A percentile compares a stretch with the other conserved stretches of the same genome.
Conservation (phyloP, 202 grass and related monocot genomes). For the Miscanthus sacchariflorus region DNA sequence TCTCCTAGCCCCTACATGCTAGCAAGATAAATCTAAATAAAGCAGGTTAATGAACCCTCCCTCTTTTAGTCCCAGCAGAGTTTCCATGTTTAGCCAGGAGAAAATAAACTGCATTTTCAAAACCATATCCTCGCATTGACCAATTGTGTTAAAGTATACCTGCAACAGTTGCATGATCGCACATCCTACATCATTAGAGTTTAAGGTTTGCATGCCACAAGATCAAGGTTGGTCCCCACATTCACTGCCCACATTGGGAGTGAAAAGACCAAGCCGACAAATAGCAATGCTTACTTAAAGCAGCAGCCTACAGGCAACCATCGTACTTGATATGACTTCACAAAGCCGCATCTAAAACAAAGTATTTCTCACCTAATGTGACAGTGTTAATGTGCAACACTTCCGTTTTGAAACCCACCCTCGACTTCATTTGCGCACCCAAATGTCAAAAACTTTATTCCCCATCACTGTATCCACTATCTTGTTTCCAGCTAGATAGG, state of each 20-base stretch:
- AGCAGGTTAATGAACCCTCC: background rate
- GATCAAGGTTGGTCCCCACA: background rate
- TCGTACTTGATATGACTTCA: background rate
- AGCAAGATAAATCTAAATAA: background rate
- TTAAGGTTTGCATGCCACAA: background rate
- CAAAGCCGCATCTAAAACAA: background rate
- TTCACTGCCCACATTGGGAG: background rate
- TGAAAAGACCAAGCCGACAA: background rate
- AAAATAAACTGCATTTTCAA: background rate
- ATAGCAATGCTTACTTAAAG: constrained; percentile 6
- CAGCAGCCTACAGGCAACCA: background rate
- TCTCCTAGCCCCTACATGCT: background rate
- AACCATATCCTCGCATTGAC: background rate
- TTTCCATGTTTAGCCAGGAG: background rate
- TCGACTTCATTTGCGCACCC: background rate
- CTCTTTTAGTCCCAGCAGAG: background rate
- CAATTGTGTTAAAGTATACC: background rate
- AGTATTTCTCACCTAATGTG: background rate
- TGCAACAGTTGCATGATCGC: background rate
- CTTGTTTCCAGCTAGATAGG: background rate
- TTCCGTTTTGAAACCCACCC: background rate
- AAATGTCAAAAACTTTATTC: background rate
- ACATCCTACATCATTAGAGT: background rate
- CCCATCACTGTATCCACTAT: background rate
- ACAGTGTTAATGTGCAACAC: background rate